Percentiles rank a stretch among this genome's conserved stretches.
These are phyloP conservation scores for Sutorius eximius DNA, from an alignment of 1,284 basidiomycete species.

Conservation along the genomic window DNA sequence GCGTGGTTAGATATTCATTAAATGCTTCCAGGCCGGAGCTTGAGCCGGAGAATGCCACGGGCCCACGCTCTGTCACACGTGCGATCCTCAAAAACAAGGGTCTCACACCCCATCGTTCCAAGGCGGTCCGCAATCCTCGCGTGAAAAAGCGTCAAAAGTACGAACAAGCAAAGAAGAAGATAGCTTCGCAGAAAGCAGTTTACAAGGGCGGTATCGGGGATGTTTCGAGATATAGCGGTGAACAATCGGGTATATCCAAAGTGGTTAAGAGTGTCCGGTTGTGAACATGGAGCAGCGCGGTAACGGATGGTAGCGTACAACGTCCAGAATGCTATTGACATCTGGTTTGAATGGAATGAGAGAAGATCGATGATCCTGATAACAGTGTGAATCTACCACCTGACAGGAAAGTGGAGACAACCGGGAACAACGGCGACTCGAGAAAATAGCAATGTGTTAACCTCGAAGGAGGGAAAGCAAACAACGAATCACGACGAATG, in stretches of 20 bases:
- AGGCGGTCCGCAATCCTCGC: conserved; percentile 88
- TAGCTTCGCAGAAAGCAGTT: conserved; percentile 83
- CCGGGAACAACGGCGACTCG: conserved; percentile 3
- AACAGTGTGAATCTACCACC: conserved; percentile 13
- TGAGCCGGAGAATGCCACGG: conserved; percentile 52
- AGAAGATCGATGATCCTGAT: conserved; percentile 8
- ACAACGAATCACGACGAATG: conserved; percentile 4
- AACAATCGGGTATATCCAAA: conserved; percentile 81
- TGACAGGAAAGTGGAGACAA: conserved; percentile 5
- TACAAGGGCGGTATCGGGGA: conserved; percentile 82
- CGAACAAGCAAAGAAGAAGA: conserved; percentile 91
- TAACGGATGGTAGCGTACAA: conserved; percentile 16
- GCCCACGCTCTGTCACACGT: conserved; percentile 84
- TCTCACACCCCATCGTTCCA: conserved; percentile 83
- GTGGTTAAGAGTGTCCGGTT: conserved; percentile 83
- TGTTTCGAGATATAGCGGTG: conserved; percentile 65
- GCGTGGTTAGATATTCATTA: conserved; percentile 1
- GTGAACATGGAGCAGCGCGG: conserved; percentile 18
- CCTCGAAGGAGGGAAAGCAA: conserved; percentile 1
- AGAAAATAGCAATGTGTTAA: conserved; percentile 27
- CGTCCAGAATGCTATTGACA: conserved; percentile 12
- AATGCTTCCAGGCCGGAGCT: conserved; percentile 41
- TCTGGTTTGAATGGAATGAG: conserved; percentile 11
- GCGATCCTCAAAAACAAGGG: conserved; percentile 92
- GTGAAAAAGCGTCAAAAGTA: conserved; percentile 93